Evolutionary conservation across 805 yeast species (phyloP).

Genomic region (Metschnikowia kunwiensis): DNA sequence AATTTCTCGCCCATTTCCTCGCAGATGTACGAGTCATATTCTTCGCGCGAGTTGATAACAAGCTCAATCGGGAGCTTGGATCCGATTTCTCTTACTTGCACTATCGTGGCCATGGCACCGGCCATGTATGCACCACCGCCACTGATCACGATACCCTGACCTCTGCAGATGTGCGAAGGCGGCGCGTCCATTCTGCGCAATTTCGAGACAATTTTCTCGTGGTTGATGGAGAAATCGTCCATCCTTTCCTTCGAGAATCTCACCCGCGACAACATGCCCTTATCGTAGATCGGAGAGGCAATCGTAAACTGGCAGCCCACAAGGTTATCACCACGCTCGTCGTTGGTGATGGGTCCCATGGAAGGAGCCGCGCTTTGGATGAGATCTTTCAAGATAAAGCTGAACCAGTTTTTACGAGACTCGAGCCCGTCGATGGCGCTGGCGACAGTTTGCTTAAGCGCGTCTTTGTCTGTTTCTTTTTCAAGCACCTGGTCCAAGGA

Average conservation of each 20-base stretch:
- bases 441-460: slow-evolving; percentile 9
- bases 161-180: slow-evolving; percentile 22
- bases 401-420: slow-evolving; percentile 12
- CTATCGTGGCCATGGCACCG: slow-evolving; percentile 27
- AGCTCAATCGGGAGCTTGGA: slow-evolving; percentile 35
- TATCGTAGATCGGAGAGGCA: slow-evolving; percentile 14
- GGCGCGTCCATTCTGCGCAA: slow-evolving; percentile 26
- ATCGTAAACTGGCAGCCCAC: slow-evolving; percentile 14
- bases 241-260: slow-evolving; percentile 21
- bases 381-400: slow-evolving; percentile 16
- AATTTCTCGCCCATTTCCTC: slow-evolving; percentile 23
- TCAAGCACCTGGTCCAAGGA: slow-evolving; percentile 4
- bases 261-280: slow-evolving; percentile 13
- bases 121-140: slow-evolving; percentile 29
- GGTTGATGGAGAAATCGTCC: slow-evolving; percentile 22
- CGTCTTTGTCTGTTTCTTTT: background rate
- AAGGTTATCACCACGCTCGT: slow-evolving; percentile 19
- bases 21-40: slow-evolving; percentile 28
- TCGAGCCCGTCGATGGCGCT: slow-evolving; percentile 2
- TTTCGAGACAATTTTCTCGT: slow-evolving; percentile 25
- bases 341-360: slow-evolving; percentile 13
- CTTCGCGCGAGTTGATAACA: slow-evolving; percentile 24
- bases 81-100: slow-evolving; percentile 31
- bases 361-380: slow-evolving; percentile 16
- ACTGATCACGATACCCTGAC: slow-evolving; percentile 36